Base-by-base conservation (phyloP, 345 rosid genomes). In the Pugionium dolabratum region DNA sequence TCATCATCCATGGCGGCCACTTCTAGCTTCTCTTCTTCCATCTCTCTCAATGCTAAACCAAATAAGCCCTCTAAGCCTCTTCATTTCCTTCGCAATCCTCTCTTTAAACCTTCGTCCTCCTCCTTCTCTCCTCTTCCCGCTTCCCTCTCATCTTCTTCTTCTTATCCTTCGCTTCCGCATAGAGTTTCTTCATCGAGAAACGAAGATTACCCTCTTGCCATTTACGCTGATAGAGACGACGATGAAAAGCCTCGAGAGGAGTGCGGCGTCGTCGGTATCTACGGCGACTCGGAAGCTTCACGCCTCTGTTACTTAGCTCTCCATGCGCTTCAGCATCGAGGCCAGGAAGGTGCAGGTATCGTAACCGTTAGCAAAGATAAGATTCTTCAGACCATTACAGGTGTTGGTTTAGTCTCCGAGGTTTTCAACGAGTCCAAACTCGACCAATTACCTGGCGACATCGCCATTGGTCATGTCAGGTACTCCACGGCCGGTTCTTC, bases 271-370 rank as follows among this genome's bases (percentile, higher is more conserved):
- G 96, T 90, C 7, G 99, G 99, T 18, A 85, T 94, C 67, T 90
- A 76, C 53, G 99, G 95, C 6, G 97, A 94, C 76, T 75, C 97
- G 0, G 99, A 94, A 54, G 97, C 99, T 55, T 80, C 99, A 0
- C 90, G 97, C 7, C 87, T 94, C 66, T 88, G 95, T 78, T 94
- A 86, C 75, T 56, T 94, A 69, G 99, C 97, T 0, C 96, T 94
- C 33, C 99, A 90, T 61, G 95, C 97, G 7, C 82, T 94, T 59
- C 99, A 94, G 56, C 99, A 94, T 59, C 95, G 99, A 40, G 99
- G 99, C 4, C 99, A 94, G 66, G 99, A 94, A 80, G 99, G 99
- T 26, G 99, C 99, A 53, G 99, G 99, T 64, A 94, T 94, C 56
- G 99, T 94, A 25, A 78, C 99, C 1, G 96, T 90, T 6, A 78